These are phyloP conservation scores for Bipolaris sorokiniana DNA, from an alignment of 2,329 filamentous ascomycete genomes.

Conservation along the genomic window DNA sequence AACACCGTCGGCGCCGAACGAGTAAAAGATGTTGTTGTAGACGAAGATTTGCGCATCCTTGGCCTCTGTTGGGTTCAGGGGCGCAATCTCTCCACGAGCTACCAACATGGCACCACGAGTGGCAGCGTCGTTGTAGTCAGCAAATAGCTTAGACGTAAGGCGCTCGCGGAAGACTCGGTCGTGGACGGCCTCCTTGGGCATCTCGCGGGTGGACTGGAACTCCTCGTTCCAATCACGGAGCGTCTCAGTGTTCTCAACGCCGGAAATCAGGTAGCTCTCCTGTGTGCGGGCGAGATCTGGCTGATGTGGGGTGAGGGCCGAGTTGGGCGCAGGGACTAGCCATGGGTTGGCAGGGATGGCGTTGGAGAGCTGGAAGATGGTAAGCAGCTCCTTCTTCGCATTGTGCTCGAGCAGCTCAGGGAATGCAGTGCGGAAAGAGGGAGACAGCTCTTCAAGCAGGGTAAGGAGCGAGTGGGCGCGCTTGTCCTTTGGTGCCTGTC, in stretches of 20 bases:
- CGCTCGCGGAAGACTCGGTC: conserved; percentile 96
- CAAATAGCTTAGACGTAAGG: conserved; percentile 92
- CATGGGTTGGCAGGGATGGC: conserved; percentile 91
- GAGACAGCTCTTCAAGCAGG: conserved; percentile 78
- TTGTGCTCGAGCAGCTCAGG: conserved; percentile 81
- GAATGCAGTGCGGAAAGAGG: conserved; percentile 80
- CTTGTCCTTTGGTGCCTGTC: conserved; percentile 76
- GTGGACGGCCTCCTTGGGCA: conserved; percentile 91
- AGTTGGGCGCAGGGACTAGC: conserved; percentile 76
- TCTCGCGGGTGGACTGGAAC: conserved; percentile 93
- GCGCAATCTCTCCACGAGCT: conserved; percentile 87
- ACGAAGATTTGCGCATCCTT: conserved; percentile 97
- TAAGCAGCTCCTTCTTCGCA: conserved; percentile 82
- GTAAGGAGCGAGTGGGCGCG: conserved; percentile 85
- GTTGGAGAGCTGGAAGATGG: conserved; percentile 95
- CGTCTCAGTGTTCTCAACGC: conserved; percentile 91
- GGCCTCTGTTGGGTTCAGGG: conserved; percentile 91
- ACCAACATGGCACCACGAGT: conserved; percentile 90
- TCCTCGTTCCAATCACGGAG: conserved; percentile 99
- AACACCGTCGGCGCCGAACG: conserved; percentile 95
- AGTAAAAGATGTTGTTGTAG: conserved; percentile 99
- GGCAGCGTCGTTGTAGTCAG: conserved; percentile 96
- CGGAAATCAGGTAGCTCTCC: conserved; percentile 87
- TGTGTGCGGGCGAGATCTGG: conserved; percentile 88
- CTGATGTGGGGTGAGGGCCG: conserved; percentile 71